Conservation (phyloP, 306 rosid species). For the Aeschynomene evenia region DNA sequence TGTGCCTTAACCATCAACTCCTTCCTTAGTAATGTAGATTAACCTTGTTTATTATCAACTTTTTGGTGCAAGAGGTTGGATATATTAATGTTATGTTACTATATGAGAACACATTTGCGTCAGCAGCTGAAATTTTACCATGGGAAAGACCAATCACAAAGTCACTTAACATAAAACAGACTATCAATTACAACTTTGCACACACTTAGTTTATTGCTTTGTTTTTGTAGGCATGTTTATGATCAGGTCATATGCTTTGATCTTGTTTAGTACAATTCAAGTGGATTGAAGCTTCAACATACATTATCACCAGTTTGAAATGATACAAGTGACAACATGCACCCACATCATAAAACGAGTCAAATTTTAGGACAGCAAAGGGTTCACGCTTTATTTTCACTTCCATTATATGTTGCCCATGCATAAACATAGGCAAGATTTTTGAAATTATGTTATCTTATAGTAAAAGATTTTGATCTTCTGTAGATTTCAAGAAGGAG, state of each 20-base stretch:
- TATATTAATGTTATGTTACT: neutral
- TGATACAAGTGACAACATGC: neutral
- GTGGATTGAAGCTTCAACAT: constrained; percentile 9
- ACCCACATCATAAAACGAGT: constrained; percentile 2
- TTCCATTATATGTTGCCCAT: neutral
- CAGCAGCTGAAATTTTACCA: neutral
- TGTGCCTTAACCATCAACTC: constrained; percentile 3
- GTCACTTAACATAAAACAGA: neutral
- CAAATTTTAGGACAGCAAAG: neutral
- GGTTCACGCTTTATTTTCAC: neutral
- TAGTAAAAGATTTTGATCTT: constrained; percentile 9
- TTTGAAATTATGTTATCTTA: constrained; percentile 1
- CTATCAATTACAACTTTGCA: neutral
- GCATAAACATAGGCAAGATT: neutral
- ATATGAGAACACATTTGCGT: neutral
- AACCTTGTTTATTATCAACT: neutral
- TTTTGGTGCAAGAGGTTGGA: neutral
- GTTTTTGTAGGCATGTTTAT: neutral
- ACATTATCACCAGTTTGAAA: neutral
- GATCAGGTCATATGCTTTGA: neutral
- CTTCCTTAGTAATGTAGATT: neutral
- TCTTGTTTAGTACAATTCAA: neutral
- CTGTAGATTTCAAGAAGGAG: constrained; percentile 82
- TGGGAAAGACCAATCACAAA: neutral
- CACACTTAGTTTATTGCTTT: neutral